A percentile compares a stretch with the other conserved stretches of the same genome.
Conservation (phyloP, 106 monocot genomes). For the Allium sativum region DNA sequence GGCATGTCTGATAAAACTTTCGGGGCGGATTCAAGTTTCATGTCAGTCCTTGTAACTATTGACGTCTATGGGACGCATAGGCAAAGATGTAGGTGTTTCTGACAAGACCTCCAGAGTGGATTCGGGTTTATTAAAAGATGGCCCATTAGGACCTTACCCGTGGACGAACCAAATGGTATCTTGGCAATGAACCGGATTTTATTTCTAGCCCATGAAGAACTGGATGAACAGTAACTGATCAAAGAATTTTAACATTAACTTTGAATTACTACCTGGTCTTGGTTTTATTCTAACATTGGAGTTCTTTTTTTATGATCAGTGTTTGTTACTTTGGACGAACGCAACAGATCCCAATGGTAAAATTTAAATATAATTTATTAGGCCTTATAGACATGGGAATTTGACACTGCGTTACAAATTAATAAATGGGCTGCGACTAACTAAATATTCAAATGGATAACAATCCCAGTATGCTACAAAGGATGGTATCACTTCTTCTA, state of each 20-base stretch:
- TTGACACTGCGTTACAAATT: not conserved
- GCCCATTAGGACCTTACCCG: not conserved
- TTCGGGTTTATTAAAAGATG: not conserved
- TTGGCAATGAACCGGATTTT: constrained; percentile 46
- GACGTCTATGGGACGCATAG: not conserved
- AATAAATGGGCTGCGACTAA: too few species aligned
- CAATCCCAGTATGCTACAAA: constrained; percentile 34
- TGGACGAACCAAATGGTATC: constrained; percentile 39
- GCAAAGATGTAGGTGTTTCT: constrained; percentile 19
- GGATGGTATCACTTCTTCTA: constrained; percentile 54
- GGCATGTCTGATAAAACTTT: constrained; percentile 26
- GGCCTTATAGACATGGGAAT: too few species aligned
- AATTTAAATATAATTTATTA: not conserved
- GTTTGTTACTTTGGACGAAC: not conserved
- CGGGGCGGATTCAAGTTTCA: not conserved
- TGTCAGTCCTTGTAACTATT: not conserved
- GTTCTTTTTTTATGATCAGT: not conserved
- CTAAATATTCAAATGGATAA: not conserved
- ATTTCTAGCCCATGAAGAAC: constrained; percentile 37
- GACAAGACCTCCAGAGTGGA: constrained; percentile 9
- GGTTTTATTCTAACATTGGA: not conserved
- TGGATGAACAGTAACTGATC: constrained; percentile 35
- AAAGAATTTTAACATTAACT: not conserved
- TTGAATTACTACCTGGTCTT: not conserved
- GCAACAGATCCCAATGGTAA: constrained; percentile 2